Conservation (phyloP, 108 stramenopile species). For the Skeletonema menzelii region DNA sequence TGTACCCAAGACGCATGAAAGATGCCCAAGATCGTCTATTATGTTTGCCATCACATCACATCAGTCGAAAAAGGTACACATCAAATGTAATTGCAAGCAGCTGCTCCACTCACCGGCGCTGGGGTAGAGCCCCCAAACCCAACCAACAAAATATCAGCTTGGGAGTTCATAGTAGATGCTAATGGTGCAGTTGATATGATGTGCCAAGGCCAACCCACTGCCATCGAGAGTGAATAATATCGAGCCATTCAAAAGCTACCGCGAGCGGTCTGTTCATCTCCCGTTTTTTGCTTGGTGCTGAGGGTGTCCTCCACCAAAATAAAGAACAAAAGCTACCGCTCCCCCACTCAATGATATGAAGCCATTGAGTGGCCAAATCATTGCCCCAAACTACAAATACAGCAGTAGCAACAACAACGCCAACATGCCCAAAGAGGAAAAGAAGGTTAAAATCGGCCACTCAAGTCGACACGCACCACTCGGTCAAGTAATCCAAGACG, state of each 20-base stretch:
- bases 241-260: not conserved
- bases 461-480: constrained; percentile 75
- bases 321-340: not conserved
- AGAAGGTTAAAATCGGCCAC: constrained; percentile 25
- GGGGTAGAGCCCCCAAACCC: constrained; percentile 86
- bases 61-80: not conserved
- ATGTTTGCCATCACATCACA: not conserved
- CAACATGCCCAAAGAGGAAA: constrained; percentile 46
- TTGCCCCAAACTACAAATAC: not conserved
- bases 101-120: constrained; percentile 38
- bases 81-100: not conserved
- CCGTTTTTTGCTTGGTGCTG: not conserved
- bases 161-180: not conserved
- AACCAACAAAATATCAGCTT: constrained; percentile 42
- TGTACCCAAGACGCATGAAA: not conserved
- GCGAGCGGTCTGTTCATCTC: not conserved
- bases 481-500: constrained; percentile 83
- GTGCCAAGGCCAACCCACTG: not conserved
- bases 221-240: not conserved
- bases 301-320: not conserved
- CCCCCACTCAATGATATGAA: not conserved
- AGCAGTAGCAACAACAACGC: not conserved
- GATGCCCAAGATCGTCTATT: not conserved
- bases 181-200: not conserved
- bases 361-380: not conserved